A percentile compares a stretch with the other conserved stretches of the same genome.
These are phyloP conservation scores for Trichocladium uniseriatum DNA, from an alignment of 495 filamentous ascomycete genomes.

Conservation along the genomic window DNA sequence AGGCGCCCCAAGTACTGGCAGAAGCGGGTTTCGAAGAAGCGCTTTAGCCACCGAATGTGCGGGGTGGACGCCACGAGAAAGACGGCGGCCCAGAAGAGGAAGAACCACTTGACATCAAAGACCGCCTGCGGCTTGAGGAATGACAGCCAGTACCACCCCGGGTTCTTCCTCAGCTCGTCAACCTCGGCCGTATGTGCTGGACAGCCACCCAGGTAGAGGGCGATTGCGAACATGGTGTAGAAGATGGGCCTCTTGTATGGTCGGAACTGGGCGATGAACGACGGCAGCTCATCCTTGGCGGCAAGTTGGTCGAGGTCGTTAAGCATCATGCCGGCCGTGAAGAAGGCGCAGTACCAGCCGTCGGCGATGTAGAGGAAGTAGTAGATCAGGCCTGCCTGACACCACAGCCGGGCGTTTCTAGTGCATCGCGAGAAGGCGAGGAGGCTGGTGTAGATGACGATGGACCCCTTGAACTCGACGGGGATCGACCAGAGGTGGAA, in stretches of 20 bases:
- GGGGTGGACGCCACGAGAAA: slow-evolving; percentile 47
- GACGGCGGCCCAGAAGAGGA: slow-evolving; percentile 42
- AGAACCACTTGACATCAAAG: slow-evolving; percentile 41
- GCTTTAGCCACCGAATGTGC: slow-evolving; percentile 34
- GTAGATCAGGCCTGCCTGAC: slow-evolving; percentile 24
- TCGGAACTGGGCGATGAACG: slow-evolving; percentile 26
- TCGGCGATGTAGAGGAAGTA: slow-evolving; percentile 42
- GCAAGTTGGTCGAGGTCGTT: slow-evolving; percentile 41
- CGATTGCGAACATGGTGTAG: slow-evolving; percentile 35
- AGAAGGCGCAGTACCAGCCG: slow-evolving; percentile 36
- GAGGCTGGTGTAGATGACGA: slow-evolving; percentile 40
- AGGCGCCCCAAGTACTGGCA: slow-evolving; percentile 58
- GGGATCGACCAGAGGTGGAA: slow-evolving; percentile 38
- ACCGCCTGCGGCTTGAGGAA: slow-evolving; percentile 44
- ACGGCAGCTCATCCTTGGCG: slow-evolving; percentile 31
- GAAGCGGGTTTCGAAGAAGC: slow-evolving; percentile 48
- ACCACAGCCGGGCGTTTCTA: slow-evolving; percentile 26
- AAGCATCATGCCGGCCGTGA: slow-evolving; percentile 39
- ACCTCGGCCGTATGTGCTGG: slow-evolving; percentile 31
- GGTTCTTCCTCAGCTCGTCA: slow-evolving; percentile 26
- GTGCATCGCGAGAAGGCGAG: slow-evolving; percentile 32
- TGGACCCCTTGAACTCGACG: slow-evolving; percentile 34
- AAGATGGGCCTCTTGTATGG: slow-evolving; percentile 37
- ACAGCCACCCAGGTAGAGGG: slow-evolving; percentile 38
- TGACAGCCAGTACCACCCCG: slow-evolving; percentile 39